Evolutionary conservation across 352 stramenopile species (phyloP).

Genomic region (Globisporangium barbulae): DNA sequence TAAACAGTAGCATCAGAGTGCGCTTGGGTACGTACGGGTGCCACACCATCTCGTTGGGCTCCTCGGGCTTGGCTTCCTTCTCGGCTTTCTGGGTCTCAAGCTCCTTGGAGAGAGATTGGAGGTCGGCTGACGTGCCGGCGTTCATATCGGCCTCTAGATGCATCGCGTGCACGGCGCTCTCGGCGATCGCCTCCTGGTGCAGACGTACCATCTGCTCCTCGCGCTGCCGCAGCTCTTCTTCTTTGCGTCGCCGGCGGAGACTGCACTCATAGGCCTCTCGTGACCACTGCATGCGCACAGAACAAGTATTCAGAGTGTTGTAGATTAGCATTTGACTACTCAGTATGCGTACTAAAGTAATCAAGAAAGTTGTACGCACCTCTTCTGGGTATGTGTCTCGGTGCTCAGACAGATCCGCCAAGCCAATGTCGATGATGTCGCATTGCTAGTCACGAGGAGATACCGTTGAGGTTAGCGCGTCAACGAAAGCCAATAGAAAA

Average conservation of each 20-base stretch:
- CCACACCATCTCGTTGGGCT: constrained; percentile 78
- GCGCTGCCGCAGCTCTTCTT: constrained; percentile 61
- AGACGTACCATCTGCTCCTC: constrained; percentile 67
- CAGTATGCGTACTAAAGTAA: no score
- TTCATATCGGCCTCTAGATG: constrained; percentile 71
- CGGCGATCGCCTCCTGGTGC: constrained; percentile 67
- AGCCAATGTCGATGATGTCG: constrained; percentile 75
- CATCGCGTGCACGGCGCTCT: constrained; percentile 70
- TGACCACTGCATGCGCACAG: constrained; percentile 42
- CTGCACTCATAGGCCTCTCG: constrained; percentile 43
- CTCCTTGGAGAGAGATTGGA: constrained; percentile 64
- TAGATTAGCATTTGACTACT: neutral
- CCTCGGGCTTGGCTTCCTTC: constrained; percentile 53
- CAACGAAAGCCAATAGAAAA: neutral
- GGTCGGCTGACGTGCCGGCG: constrained; percentile 33
- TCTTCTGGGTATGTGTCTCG: constrained; percentile 64
- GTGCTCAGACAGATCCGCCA: constrained; percentile 71
- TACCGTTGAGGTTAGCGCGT: neutral
- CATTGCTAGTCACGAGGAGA: constrained; percentile 46
- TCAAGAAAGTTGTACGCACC: constrained; percentile 24
- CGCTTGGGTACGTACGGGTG: constrained; percentile 56
- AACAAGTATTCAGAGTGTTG: neutral
- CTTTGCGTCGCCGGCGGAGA: constrained; percentile 50
- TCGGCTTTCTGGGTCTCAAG: constrained; percentile 47
- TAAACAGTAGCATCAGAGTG: neutral